Evolutionary conservation across 31 red algal genomes (phyloP).

Genomic region (Porphyra umbilicalis): DNA sequence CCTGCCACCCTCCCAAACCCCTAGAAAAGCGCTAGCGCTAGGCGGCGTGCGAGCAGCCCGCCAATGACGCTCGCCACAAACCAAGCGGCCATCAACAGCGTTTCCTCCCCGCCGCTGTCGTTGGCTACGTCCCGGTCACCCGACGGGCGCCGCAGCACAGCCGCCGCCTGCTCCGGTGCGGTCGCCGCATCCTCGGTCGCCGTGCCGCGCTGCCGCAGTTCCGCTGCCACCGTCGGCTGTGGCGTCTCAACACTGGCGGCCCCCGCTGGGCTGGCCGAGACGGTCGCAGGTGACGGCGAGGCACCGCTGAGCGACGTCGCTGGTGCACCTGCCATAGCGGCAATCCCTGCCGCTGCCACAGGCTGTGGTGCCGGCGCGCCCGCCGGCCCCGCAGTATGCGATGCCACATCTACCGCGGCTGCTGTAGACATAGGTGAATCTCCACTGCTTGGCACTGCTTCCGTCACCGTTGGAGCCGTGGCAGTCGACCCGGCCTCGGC

Average conservation of each 20-base stretch:
- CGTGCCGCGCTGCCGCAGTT: neutral
- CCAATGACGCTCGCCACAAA: neutral
- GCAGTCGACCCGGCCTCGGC: too few species aligned
- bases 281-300: too few species aligned
- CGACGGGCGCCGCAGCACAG: neutral
- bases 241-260: neutral
- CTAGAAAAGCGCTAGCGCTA: neutral
- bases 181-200: neutral
- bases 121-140: neutral
- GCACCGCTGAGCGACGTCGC: too few species aligned
- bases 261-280: too few species aligned
- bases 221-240: neutral
- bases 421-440: too few species aligned
- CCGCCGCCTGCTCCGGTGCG: neutral
- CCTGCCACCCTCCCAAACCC: too few species aligned
- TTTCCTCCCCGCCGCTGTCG: neutral
- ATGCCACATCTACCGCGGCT: neutral
- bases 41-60: neutral
- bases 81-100: neutral
- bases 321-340: too few species aligned
- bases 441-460: too few species aligned
- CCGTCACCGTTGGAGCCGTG: too few species aligned
- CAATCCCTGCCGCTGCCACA: neutral
- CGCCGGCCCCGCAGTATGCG: neutral
- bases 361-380: neutral